Evolutionary conservation across 106 monocot genomes (phyloP), one percentile per base, ranked within the genome.

Genomic region (Dactylorhiza incarnata): DNA sequence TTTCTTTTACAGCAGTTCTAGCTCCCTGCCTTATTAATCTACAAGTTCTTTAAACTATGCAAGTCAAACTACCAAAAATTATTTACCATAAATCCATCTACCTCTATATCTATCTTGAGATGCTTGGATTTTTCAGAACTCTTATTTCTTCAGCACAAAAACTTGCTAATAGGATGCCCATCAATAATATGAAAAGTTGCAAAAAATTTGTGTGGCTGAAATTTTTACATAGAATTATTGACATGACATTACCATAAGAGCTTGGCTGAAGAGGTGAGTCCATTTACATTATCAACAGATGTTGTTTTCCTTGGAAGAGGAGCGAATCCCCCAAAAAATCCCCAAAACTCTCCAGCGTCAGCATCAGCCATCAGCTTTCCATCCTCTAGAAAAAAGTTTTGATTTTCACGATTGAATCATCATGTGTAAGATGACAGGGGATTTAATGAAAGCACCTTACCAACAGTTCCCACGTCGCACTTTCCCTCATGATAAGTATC

Each of bases 361-460:
- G 90, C 90, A 84, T 96, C 93, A 83, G 95, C 93, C 95, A 96
- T 93, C 79, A 96, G 70, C 72, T 83, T 88, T 20, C 93, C 95
- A 84, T 96, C 95, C 83, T 93, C 95, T 96, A 70, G 23, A 78
- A 26, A 65, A 56, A 72, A 25, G 59, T 29, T 70, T 20, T 11
- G 49, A 55, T 45, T 68, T 29, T 68, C 49, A 24, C 68, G 50
- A 6, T 46, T 5, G 10, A 71, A 78, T 19, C 70, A 58, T 47
- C 37, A 48, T 15, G 23, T 48, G 19, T 58, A 17, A 59, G 20
- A 51, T 9, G 61, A 56, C 48, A 59, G 47, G 48, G 17, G 19
- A 46, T 81, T 20, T 29, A 58, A 62, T 48, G 24, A 49, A 63
- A 22, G 7, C 29, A 7, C 76, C 76, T 61, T 81, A 81, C 81